Base-by-base conservation (phyloP, 371 early-diverging fungal genomes). In the Actinomortierella wolfii region DNA sequence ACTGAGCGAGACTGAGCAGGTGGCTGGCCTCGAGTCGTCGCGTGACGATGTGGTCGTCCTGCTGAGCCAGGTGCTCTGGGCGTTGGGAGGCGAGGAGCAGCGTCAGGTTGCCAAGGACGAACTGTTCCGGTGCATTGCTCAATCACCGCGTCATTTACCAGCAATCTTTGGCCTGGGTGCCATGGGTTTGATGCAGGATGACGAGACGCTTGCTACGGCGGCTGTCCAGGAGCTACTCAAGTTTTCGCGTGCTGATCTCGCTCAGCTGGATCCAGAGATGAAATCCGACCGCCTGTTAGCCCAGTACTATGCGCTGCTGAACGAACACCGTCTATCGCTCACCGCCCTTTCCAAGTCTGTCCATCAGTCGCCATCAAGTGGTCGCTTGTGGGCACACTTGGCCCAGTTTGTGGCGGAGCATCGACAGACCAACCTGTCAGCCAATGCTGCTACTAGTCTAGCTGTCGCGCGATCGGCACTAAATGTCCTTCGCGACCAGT, bases 51-150 rank as follows among this genome's bases (percentile, higher is more conserved):
- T 92, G 0, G 79, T 85, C 18, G 83, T 94, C 2, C 57, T 92
- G 45, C 60, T 97, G 54, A 86, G 89, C 46, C 93, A 95, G 71
- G 95, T 94, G 0, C 77, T 96, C 34, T 96, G 92, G 91, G 92
- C 92, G 1, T 76, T 95, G 29, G 95, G 92, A 39, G 86, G 89
- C 4, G 84, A 83, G 23, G 90, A 93, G 60, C 92, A 94, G 61
- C 77, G 89, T 23, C 76, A 77, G 3, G 82, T 93, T 17, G 94
- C 94, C 29, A 91, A 93, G 61, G 85, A 93, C 51, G 89, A 94
- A 58, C 73, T 97, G 53, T 82, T 94, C 57, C 68, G 79, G 17
- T 80, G 85, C 77, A 83, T 82, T 54, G 43, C 64, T 23, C 56
- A 53, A 39, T 62, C 68, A 13, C 73, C 68, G 9, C 79, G 69